Base-by-base conservation (phyloP, 768 basidiomycete species). In the Albatrellus ellisii region DNA sequence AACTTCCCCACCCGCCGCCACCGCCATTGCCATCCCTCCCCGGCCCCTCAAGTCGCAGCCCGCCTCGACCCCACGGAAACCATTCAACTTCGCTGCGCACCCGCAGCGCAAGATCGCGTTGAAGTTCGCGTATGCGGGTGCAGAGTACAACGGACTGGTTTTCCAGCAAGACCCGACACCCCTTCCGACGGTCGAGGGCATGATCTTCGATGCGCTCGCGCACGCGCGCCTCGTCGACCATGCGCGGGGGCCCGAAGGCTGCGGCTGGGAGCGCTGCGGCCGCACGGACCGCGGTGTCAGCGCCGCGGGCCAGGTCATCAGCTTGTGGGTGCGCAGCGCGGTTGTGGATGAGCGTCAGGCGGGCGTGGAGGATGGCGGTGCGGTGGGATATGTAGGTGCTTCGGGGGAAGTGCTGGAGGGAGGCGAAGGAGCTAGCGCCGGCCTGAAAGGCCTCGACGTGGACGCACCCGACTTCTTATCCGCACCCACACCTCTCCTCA, bases 251-350 rank as follows among this genome's bases (percentile, higher is more conserved):
- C 64, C 83, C 42, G 82, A 91, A 12, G 92, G 86, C 0, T 91
- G 89, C 54, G 85, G 75, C 26, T 98, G 87, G 78, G 79, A 85
- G 55, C 71, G 75, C 50, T 97, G 95, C 59, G 94, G 95, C 10
- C 63, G 95, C 54, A 98, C 95, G 21, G 95, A 99, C 67, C 71
- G 81, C 15, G 92, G 94, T 0, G 95, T 99, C 45, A 94, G 90
- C 56, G 87, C 83, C 28, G 85, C 83, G 6, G 91, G 89, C 3
- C 94, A 98, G 58, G 91, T 98, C 18, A 69, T 97, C 38, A 88
- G 84, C 38, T 67, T 99, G 6, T 91, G 87, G 82, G 78, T 95
- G 10, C 66, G 91, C 45, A 90, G 88, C 58, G 72, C 74, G 8
- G 58, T 79, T 33, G 62, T 54, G 6, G 42, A 44, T 15, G 33